Evolutionary conservation across 495 filamentous ascomycete genomes (phyloP), one percentile per base, ranked within the genome.

Genomic region (Aspergillus nidulans): DNA sequence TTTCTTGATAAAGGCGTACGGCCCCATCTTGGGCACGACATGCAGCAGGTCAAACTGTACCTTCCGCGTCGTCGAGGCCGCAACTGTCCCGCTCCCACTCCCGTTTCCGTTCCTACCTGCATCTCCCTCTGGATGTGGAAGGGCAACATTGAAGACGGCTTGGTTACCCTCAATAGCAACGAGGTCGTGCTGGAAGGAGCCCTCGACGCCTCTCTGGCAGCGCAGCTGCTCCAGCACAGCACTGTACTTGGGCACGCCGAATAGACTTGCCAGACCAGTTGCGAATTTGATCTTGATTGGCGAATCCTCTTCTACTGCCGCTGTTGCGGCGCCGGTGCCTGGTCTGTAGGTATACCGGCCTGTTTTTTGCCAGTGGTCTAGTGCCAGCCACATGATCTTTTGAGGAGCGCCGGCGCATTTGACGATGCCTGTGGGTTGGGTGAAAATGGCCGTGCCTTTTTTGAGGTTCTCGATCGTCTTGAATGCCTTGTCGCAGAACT

Each of bases 361-460:
- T 5, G 75, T 74, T 25, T 68, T 66, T 66, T 80, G 77, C 85
- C 85, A 88, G 61, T 83, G 71, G 43, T 85, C 82, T 49, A 86
- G 69, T 0, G 85, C 84, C 23, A 88, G 78, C 85, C 85, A 88
- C 83, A 87, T 81, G 63, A 80, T 71, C 68, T 88, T 88, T 59
- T 88, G 85, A 6, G 85, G 85, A 0, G 84, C 85, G 20, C 85
- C 85, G 1, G 85, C 85, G 58, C 85, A 88, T 65, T 88, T 88
- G 63, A 88, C 73, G 19, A 80, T 67, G 38, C 85, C 85, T 1
- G 79, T 72, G 5, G 85, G 85, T 61, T 87, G 83, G 6, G 84
- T 87, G 75, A 88, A 88, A 54, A 87, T 77, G 25, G 84, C 85
- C 13, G 64, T 69, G 3, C 85, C 84, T 49, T 75, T 71, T 51